Evolutionary conservation across 1,284 basidiomycete genomes (phyloP), one percentile per base, ranked within the genome.

Genomic region (Naganishia cerealis): DNA sequence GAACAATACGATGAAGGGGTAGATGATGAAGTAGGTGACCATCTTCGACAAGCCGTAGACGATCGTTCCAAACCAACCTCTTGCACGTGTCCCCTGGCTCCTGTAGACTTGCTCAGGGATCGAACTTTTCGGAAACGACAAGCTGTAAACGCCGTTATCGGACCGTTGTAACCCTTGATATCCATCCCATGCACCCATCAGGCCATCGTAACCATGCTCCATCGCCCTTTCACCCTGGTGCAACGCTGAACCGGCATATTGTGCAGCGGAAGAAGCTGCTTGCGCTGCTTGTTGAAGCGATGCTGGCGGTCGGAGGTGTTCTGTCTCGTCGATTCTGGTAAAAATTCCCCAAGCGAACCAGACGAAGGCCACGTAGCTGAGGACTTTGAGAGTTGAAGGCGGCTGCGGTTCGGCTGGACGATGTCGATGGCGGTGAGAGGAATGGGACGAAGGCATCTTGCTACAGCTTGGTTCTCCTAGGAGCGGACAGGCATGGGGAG

Each of bases 1-100:
- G 86, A 98, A 99, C 0, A 95, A 95, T 61, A 96, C 90, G 3
- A 95, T 95, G 50, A 98, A 39, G 36, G 61, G 61, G n/a, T 63
- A 63, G 61, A 63, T 40, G 61, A 63, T 15, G 10, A 42, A 13
- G 50, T 63, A 63, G 10, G 61, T 63, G 50, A 63, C 38, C 13
- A 43, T 12, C 29, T 29, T 63, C 5, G n/a, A 39, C 18, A 53
- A 40, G 21, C 36, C 61, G 21, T 16, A 26, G n/a, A 42, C 6
- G 21, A 40, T 24, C 38, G 50, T 63, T 7, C 36, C 50, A 39
- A 63, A 53, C 61, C 61, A 63, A 9, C 46, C 46, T 50, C 58
- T 26, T 1, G 10, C 12, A 15, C 15, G n/a, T 5, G n/a, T 24
- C 13, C 39, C n/a, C 26, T 42, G 39, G 16, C 40, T 21, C 43